Evolutionary conservation across 495 filamentous ascomycete species (phyloP), one percentile per base, ranked within the genome.

Genomic region (Recurvomyces mirabilis): DNA sequence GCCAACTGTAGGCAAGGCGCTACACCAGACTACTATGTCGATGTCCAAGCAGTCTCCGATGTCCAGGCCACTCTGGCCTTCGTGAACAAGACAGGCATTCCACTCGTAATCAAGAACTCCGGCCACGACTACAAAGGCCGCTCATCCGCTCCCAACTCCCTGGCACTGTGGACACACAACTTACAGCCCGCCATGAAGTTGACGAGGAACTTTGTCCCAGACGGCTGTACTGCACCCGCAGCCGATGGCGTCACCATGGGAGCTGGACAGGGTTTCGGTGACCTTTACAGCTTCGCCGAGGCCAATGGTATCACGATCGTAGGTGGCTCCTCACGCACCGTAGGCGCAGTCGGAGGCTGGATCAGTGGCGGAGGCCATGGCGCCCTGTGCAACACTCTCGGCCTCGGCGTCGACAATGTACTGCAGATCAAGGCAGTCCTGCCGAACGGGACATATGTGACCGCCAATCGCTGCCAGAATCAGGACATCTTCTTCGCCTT

Each of bases 401-500:
- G 51, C 5, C 38, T 57, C 3, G 51, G 44, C 10, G 42, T 47
- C 20, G 51, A 57, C 22, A 42, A 54, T 17, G 33, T 47, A 1
- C 34, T 57, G 12, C 19, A 46, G 22, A 28, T 30, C n/a, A 35
- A 44, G 29, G 51, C 49, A 4, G 51, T 57, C 3, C n/a, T 49
- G 5, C 31, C 54, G 7, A 28, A 49, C 20, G 54, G 54, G 30
- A 43, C 21, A 12, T 22, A 52, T 17, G 25, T 57, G 12, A 54
- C 51, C 14, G 54, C 54, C 1, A 40, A 35, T 15, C 40, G 28
- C 13, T 41, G 30, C 39, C 18, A 51, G 23, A 56, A 53, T 38
- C 15, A 41, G 4, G 53, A 53, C 25, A 14, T 53, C 30, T 56
- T 46, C 29, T 56, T 13, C 21, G 53, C 53, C 6, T 21, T 53